These are phyloP conservation scores for Cyberlindnera bimundalis DNA, from an alignment of 805 yeast genomes.

Conservation along the genomic window DNA sequence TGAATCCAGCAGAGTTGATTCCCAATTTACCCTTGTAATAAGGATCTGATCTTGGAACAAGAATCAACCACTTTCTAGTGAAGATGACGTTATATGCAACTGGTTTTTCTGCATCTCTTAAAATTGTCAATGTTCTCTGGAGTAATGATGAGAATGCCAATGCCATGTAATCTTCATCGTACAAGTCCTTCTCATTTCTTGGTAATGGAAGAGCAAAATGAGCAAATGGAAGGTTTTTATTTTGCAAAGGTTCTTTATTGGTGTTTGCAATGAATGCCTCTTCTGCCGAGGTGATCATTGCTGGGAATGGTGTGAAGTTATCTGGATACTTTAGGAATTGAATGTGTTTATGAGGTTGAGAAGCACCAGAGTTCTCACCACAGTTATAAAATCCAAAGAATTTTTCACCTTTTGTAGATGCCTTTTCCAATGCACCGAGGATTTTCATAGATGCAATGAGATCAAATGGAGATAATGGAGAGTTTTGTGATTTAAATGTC, in stretches of 20 bases:
- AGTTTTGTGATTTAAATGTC: constrained; percentile 64
- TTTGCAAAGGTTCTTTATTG: constrained; percentile 57
- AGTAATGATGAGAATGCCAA: constrained; percentile 69
- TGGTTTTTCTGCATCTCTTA: constrained; percentile 46
- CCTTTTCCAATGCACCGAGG: constrained; percentile 44
- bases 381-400: constrained; percentile 86
- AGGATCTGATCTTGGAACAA: constrained; percentile 74
- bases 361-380: constrained; percentile 90
- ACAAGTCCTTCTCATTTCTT: constrained; percentile 34
- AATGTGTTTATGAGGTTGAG: constrained; percentile 88
- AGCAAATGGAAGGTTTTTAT: constrained; percentile 66
- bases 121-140: constrained; percentile 64
- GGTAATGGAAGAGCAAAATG: constrained; percentile 75
- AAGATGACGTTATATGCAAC: constrained; percentile 78
- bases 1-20: constrained; percentile 75
- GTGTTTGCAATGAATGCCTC: constrained; percentile 53
- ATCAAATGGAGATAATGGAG: constrained; percentile 72
- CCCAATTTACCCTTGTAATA: constrained; percentile 44
- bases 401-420: constrained; percentile 36
- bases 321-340: constrained; percentile 77
- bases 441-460: constrained; percentile 55
- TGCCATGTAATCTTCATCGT: constrained; percentile 54
- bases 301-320: constrained; percentile 56
- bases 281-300: constrained; percentile 39
- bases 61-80: constrained; percentile 79